phyloP scores from a whole-genome alignment of 768 basidiomycete genomes.

The Baorangia bicolor region DNA sequence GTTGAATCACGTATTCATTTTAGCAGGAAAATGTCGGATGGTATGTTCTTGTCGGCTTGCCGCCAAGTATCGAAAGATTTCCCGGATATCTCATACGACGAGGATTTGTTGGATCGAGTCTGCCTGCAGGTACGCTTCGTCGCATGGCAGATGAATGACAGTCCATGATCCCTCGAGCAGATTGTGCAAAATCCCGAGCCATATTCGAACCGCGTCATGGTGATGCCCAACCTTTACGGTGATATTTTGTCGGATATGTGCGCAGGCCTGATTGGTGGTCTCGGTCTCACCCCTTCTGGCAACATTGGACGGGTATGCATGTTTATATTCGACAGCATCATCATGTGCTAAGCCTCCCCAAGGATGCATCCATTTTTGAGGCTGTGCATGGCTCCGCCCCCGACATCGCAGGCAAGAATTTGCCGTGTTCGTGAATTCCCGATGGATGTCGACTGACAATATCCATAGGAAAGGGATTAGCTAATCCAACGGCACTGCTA shows the following conservation, averaged over 20 bases:
- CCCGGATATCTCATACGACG: conserved; percentile 91
- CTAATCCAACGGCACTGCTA: conserved; percentile 99
- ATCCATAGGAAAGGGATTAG: conserved; percentile 75
- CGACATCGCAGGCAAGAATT: conserved; percentile 94
- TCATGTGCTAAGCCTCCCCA: conserved; percentile 15
- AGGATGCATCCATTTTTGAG: conserved; percentile 99
- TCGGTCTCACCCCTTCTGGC: conserved; percentile 95
- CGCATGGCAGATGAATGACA: background rate
- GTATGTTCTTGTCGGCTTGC: conserved; percentile 98
- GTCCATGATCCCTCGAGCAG: conserved; percentile 36
- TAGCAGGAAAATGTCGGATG: conserved; percentile 98
- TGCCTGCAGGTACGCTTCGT: conserved; percentile 72
- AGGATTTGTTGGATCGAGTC: conserved; percentile 94
- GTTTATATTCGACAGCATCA: conserved; percentile 1
- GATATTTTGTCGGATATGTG: conserved; percentile 98
- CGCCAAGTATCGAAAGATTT: conserved; percentile 94
- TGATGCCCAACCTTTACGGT: conserved; percentile 98
- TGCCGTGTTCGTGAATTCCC: conserved; percentile 6
- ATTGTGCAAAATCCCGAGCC: conserved; percentile 92
- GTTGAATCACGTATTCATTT: conserved; percentile 13
- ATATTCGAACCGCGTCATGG: conserved; percentile 97
- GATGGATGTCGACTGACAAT: background rate
- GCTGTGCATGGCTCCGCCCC: conserved; percentile 99
- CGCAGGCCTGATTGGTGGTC: conserved; percentile 95
- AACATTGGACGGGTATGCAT: conserved; percentile 87